A percentile compares a stretch with the other conserved stretches of the same genome.
Conservation (phyloP, 352 stramenopile genomes). For the Pythium biforme region DNA sequence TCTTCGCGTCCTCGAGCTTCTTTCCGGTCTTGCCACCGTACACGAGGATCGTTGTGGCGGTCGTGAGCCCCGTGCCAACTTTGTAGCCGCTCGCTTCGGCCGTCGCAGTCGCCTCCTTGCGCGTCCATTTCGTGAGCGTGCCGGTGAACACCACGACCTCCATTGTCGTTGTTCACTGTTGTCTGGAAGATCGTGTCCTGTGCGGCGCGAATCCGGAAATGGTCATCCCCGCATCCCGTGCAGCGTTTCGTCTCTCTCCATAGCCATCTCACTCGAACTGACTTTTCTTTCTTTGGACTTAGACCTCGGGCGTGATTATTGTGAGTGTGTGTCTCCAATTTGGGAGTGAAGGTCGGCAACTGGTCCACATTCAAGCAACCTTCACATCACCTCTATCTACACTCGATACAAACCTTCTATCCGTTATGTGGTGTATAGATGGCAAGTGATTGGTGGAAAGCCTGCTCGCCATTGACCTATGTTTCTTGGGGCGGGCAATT, state of each 20-base stretch:
- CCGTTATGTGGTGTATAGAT: too few species aligned
- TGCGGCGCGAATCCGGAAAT: constrained; percentile 10
- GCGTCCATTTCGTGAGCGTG: constrained; percentile 40
- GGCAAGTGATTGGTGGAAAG: too few species aligned
- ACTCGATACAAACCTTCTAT: too few species aligned
- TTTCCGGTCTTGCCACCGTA: constrained; percentile 55
- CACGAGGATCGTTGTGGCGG: constrained; percentile 47
- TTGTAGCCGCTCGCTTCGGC: constrained; percentile 40
- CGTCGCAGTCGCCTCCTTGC: constrained; percentile 34
- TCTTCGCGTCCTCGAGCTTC: constrained; percentile 47
- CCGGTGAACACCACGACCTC: constrained; percentile 55
- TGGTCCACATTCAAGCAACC: not conserved
- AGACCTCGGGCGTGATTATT: too few species aligned
- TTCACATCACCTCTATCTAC: not conserved
- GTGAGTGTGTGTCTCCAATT: too few species aligned
- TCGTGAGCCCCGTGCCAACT: constrained; percentile 36
- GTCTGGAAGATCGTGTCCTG: not conserved
- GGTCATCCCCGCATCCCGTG: not conserved
- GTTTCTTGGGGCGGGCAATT: not conserved
- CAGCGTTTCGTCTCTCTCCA: not conserved
- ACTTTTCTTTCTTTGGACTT: too few species aligned
- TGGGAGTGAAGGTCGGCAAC: too few species aligned
- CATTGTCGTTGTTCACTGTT: constrained; percentile 1
- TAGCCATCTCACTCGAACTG: too few species aligned
- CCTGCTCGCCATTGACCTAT: not conserved